phyloP scores from a whole-genome alignment of 106 monocot species.

The Allium cepa region DNA sequence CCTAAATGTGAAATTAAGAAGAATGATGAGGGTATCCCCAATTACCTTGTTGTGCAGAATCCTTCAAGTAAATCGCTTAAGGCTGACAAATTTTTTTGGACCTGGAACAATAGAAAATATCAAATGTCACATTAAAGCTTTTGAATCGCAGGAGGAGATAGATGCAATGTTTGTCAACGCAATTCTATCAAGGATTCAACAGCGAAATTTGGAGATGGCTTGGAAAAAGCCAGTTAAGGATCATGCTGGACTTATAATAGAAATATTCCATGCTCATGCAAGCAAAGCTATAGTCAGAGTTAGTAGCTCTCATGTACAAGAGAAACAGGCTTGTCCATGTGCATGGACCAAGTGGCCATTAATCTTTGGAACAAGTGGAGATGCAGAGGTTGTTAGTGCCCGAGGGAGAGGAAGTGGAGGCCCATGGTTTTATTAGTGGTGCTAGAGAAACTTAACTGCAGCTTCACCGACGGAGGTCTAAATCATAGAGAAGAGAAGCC shows the following conservation, averaged over 20 bases:
- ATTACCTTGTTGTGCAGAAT: no score
- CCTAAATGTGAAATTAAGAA: no score
- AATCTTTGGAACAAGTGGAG: constrained; percentile 82
- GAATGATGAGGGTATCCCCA: no score
- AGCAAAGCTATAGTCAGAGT: constrained; percentile 80
- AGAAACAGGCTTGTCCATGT: constrained; percentile 83
- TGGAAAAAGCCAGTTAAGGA: constrained; percentile 91
- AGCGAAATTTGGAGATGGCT: constrained; percentile 86
- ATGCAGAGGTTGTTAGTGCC: constrained; percentile 96
- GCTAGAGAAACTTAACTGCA: no score
- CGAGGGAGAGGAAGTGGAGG: constrained; percentile 85
- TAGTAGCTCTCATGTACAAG: constrained; percentile 94
- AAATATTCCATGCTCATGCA: constrained; percentile 98
- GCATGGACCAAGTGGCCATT: constrained; percentile 75
- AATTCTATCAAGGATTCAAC: constrained; percentile 89
- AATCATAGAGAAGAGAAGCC: no score
- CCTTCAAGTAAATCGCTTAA: no score
- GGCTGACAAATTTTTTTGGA: no score
- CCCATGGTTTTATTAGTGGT: no score
- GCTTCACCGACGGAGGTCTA: no score
- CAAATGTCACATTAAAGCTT: constrained; percentile 66
- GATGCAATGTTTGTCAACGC: constrained; percentile 94
- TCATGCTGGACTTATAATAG: constrained; percentile 87
- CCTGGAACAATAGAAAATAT: constrained; percentile 87
- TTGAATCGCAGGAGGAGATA: constrained; percentile 61